Evolutionary conservation across 768 basidiomycete species (phyloP).

Genomic region (Agaricus bisporus): DNA sequence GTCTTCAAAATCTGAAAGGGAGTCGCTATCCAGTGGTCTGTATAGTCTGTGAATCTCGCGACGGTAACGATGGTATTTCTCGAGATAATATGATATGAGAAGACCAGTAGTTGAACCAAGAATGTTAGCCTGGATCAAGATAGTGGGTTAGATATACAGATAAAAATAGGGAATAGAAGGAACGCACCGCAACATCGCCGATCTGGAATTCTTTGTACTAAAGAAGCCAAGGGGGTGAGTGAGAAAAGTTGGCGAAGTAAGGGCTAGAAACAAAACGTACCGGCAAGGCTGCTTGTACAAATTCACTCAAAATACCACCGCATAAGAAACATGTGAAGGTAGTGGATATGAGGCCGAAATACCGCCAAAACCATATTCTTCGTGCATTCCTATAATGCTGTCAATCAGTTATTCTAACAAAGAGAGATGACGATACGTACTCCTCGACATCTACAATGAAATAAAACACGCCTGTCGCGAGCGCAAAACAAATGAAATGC

Average conservation of each 20-base stretch:
- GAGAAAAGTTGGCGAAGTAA: background rate
- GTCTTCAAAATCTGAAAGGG: slow-evolving; percentile 48
- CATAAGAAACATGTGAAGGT: slow-evolving; percentile 67
- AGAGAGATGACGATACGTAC: slow-evolving; percentile 35
- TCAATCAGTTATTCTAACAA: background rate
- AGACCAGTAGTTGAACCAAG: slow-evolving; percentile 69
- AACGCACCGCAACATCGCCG: slow-evolving; percentile 61
- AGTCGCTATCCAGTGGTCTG: slow-evolving; percentile 55
- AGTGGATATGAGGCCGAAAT: slow-evolving; percentile 65
- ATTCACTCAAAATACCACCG: slow-evolving; percentile 75
- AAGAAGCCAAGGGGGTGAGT: slow-evolving; percentile 3
- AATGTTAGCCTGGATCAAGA: slow-evolving; percentile 61
- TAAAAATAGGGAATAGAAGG: slow-evolving; percentile 3
- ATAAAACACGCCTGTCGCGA: slow-evolving; percentile 79
- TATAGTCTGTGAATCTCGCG: slow-evolving; percentile 81
- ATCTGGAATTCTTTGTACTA: slow-evolving; percentile 70
- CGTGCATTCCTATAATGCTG: slow-evolving; percentile 53
- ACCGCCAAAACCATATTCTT: slow-evolving; percentile 85
- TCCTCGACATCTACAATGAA: slow-evolving; percentile 87
- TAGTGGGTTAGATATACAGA: slow-evolving; percentile 1
- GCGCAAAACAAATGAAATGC: slow-evolving; percentile 69
- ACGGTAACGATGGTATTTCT: slow-evolving; percentile 70
- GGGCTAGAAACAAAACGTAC: slow-evolving; percentile 28
- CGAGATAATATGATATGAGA: slow-evolving; percentile 58
- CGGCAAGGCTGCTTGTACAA: slow-evolving; percentile 75